A percentile compares a stretch with the other conserved stretches of the same genome.
Evolutionary conservation across 2,329 filamentous ascomycete genomes (phyloP).

Genomic region (Colletotrichum lindemuthianum): DNA sequence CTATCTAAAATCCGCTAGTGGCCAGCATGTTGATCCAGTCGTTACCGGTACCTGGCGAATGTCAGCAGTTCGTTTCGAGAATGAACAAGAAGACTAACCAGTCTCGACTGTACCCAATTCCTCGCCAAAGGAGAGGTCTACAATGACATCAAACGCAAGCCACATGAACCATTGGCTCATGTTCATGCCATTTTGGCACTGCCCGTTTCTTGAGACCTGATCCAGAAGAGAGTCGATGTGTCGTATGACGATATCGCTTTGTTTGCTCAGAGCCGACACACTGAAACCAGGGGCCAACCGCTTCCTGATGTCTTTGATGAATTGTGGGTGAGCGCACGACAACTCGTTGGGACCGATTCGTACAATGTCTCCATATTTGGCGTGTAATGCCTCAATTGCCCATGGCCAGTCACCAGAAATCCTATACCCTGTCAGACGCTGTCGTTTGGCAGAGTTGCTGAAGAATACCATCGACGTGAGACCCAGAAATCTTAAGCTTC

Average conservation of each 20-base stretch:
- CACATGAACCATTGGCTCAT: conserved; percentile 42
- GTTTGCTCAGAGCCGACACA: conserved; percentile 37
- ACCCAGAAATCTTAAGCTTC: conserved; percentile 15
- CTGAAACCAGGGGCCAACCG: conserved; percentile 38
- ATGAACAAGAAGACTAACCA: background rate
- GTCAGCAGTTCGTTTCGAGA: background rate
- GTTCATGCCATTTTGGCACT: conserved; percentile 41
- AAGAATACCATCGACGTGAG: conserved; percentile 5
- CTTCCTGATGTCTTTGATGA: conserved; percentile 49
- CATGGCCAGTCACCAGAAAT: conserved; percentile 19
- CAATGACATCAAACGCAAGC: conserved; percentile 44
- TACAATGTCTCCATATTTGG: conserved; percentile 47
- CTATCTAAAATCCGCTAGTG: conserved; percentile 24
- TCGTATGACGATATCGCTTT: conserved; percentile 43
- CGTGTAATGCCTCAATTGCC: conserved; percentile 16
- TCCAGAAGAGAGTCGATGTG: conserved; percentile 52
- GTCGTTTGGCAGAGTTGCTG: background rate
- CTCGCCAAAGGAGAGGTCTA: conserved; percentile 43
- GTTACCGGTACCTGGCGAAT: background rate
- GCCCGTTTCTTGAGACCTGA: background rate
- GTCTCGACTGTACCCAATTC: conserved; percentile 40
- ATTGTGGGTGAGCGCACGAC: conserved; percentile 49
- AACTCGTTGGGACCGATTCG: conserved; percentile 58
- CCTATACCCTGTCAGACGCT: background rate
- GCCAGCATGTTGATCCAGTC: conserved; percentile 22